These are phyloP conservation scores for Colletotrichum sansevieriae DNA, from an alignment of 2,329 filamentous ascomycete species.

Conservation along the genomic window DNA sequence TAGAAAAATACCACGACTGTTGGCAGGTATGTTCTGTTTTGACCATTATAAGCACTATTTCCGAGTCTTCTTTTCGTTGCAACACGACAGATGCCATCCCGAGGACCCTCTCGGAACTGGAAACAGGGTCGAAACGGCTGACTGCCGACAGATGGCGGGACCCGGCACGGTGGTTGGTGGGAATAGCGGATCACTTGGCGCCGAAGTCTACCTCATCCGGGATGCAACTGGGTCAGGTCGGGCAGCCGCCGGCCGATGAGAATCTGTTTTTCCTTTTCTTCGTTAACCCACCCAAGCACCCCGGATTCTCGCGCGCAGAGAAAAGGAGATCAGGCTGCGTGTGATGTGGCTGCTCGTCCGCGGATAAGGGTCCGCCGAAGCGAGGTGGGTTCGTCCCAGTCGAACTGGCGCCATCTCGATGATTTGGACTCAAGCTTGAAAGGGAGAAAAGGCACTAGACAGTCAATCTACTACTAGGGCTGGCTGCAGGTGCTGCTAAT, in stretches of 20 bases:
- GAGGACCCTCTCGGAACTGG: neutral
- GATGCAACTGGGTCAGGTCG: neutral
- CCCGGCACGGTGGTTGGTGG: neutral
- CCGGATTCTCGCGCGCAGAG: neutral
- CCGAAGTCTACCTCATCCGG: neutral
- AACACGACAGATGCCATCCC: no score
- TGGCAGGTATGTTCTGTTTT: no score
- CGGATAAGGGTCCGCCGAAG: slow-evolving; percentile 5
- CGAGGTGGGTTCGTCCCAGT: no score
- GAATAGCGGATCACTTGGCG: neutral
- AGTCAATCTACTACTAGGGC: neutral
- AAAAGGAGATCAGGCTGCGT: slow-evolving; percentile 2
- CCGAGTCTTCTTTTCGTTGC: no score
- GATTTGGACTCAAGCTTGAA: no score
- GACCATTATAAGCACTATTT: no score
- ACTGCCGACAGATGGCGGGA: neutral
- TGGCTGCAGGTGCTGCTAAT: neutral
- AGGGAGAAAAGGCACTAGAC: no score
- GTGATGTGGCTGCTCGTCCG: neutral
- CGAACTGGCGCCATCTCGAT: no score
- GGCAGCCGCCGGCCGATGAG: slow-evolving; percentile 11
- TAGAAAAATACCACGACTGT: no score
- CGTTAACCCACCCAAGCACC: slow-evolving; percentile 7
- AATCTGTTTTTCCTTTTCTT: neutral
- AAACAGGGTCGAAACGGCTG: neutral